These are phyloP conservation scores for Chaetomiaceae sp. DNA, from an alignment of 2,329 filamentous ascomycete species.

Conservation along the genomic window DNA sequence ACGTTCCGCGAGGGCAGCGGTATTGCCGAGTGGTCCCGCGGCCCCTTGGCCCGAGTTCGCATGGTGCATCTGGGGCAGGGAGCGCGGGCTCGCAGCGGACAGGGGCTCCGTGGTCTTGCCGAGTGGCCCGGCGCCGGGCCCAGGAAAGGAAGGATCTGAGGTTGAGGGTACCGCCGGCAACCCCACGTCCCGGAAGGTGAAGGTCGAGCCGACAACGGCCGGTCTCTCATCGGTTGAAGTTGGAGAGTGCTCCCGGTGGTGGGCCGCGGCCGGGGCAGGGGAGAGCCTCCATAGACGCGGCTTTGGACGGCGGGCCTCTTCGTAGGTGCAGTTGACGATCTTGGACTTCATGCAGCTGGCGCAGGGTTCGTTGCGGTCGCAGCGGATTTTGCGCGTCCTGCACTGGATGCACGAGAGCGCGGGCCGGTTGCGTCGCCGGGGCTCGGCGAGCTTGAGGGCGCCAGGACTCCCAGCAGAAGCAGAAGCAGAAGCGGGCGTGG, in stretches of 20 bases:
- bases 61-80: slow-evolving; percentile 8
- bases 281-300: slow-evolving; percentile 28
- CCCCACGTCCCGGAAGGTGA: slow-evolving; percentile 19
- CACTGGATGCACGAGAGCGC: slow-evolving; percentile 54
- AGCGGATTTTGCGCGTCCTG: slow-evolving; percentile 57
- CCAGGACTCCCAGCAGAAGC: slow-evolving; percentile 13
- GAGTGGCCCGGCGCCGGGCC: neutral
- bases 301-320: slow-evolving; percentile 30
- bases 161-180: slow-evolving; percentile 2
- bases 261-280: slow-evolving; percentile 19
- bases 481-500: neutral
- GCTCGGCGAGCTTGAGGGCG: slow-evolving; percentile 20
- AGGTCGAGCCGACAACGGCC: slow-evolving; percentile 7
- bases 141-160: slow-evolving; percentile 1
- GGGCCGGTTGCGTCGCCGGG: slow-evolving; percentile 31
- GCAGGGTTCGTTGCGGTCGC: slow-evolving; percentile 56
- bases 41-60: slow-evolving; percentile 1
- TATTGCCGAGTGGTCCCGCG: slow-evolving; percentile 6
- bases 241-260: slow-evolving; percentile 18
- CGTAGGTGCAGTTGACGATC: slow-evolving; percentile 52
- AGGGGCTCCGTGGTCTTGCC: slow-evolving; percentile 11
- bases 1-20: slow-evolving; percentile 33
- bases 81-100: slow-evolving; percentile 13
- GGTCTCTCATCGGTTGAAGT: slow-evolving; percentile 18
- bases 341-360: slow-evolving; percentile 55